phyloP scores from a whole-genome alignment of 2,329 filamentous ascomycete genomes.

The Botryotinia convoluta region DNA sequence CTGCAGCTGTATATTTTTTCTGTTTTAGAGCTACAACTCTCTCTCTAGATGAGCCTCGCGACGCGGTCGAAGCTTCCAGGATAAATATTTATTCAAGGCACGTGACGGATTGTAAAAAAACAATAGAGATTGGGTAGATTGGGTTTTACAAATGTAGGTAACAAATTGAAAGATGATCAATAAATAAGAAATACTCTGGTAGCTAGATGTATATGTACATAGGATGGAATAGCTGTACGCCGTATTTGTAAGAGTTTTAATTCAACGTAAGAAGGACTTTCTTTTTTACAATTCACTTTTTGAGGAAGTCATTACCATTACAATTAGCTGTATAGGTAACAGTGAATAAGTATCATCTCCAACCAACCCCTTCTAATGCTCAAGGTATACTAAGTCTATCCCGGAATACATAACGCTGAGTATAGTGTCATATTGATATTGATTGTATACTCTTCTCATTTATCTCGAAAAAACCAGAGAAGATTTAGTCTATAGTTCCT shows the following conservation, averaged over 20 bases:
- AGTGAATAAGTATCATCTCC: background rate
- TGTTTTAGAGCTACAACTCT: constrained; percentile 14
- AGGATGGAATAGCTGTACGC: background rate
- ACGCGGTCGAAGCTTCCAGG: constrained; percentile 23
- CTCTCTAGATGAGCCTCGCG: constrained; percentile 22
- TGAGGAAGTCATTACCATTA: background rate
- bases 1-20: constrained; percentile 18
- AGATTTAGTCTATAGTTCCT: background rate
- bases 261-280: background rate
- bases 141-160: too few relatives aligned
- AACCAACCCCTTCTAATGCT: background rate
- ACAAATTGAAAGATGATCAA: background rate
- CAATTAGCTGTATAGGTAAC: background rate
- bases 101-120: constrained; percentile 17
- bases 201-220: background rate
- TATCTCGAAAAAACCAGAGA: background rate
- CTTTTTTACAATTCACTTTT: background rate
- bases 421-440: background rate
- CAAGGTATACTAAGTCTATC: background rate
- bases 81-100: constrained; percentile 15
- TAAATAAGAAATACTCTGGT: background rate
- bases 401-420: background rate
- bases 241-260: background rate
- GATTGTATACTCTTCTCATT: background rate
- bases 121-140: background rate